These are phyloP conservation scores for Fusarium nisikadoi DNA, from an alignment of 2,329 filamentous ascomycete species.

Conservation along the genomic window DNA sequence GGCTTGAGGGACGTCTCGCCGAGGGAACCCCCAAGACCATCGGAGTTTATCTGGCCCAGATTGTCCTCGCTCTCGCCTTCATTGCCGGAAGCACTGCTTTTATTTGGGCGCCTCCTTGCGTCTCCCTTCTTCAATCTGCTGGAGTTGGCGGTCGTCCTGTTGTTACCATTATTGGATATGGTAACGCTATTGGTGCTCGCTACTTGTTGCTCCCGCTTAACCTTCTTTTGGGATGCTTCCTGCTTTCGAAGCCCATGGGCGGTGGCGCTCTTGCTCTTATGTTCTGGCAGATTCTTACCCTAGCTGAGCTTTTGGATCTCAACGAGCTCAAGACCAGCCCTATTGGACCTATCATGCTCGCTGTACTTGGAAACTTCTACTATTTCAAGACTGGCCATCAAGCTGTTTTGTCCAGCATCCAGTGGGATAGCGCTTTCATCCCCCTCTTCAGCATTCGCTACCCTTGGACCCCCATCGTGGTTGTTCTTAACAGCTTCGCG, in stretches of 20 bases:
- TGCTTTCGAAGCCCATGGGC: slow-evolving; percentile 95
- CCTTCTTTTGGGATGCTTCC: slow-evolving; percentile 78
- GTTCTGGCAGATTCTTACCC: slow-evolving; percentile 87
- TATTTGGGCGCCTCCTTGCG: slow-evolving; percentile 84
- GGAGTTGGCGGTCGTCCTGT: slow-evolving; percentile 58
- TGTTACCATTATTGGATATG: slow-evolving; percentile 88
- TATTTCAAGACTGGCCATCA: slow-evolving; percentile 99
- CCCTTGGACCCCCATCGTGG: slow-evolving; percentile 86
- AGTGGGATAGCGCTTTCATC: slow-evolving; percentile 97
- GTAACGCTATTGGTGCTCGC: slow-evolving; percentile 90
- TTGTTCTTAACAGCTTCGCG: slow-evolving; percentile 88
- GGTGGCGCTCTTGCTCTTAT: slow-evolving; percentile 83
- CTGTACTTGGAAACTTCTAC: slow-evolving; percentile 90
- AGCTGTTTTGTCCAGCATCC: slow-evolving; percentile 85
- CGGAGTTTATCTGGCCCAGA: slow-evolving; percentile 82
- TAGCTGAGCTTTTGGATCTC: slow-evolving; percentile 72
- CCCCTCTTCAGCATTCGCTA: slow-evolving; percentile 84
- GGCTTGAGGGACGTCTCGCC: slow-evolving; percentile 69
- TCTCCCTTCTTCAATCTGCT: slow-evolving; percentile 73
- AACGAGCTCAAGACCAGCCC: slow-evolving; percentile 71
- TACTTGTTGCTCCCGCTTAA: slow-evolving; percentile 87
- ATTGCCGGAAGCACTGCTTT: slow-evolving; percentile 88
- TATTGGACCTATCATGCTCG: slow-evolving; percentile 86
- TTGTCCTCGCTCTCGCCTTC: slow-evolving; percentile 81
- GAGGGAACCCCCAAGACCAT: slow-evolving; percentile 75